Base-by-base conservation (phyloP, 805 yeast genomes). In the Sporopachydermia quercuum region DNA sequence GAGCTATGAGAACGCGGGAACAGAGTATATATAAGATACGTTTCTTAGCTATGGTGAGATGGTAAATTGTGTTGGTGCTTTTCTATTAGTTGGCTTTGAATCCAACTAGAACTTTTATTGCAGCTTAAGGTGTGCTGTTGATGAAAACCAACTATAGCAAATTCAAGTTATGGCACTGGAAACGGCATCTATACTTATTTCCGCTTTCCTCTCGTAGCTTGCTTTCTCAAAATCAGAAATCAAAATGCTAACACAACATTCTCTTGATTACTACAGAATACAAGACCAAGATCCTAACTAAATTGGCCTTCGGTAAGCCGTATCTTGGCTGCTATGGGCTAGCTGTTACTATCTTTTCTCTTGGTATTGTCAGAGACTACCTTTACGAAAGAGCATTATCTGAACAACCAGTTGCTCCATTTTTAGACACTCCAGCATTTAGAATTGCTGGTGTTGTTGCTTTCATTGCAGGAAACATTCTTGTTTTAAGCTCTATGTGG, bases 401-500 rank as follows among this genome's bases (percentile, higher is more conserved):
- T 34, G 68, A 66, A 13, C 97, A 91, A 62, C 79, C 84, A 33
- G 67, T 76, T 3, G 76, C 76, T 23, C 64, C 64, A 6, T 65
- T 76, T 27, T 63, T 80, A 37, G 44, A 54, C 5, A 39, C 47
- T 14, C 55, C 55, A 36, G 40, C 51, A 4, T 51, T 75, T 42
- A 62, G 66, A 44, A 60, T 60, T n/a, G 49, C 70, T 4, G 94
- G 91, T 2, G 61, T 66, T 16, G 57, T 57, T 1, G 50, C 64
- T 2, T 80, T 86, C 48, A 73, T 58, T 1, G 55, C 66, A 39
- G 98, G 98, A 16, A 86, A 87, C 48, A 59, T 83, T 5, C 71
- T 91, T 40, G 97, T 87, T 2, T 47, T 81, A 19, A 61, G 77
- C 19, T 84, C 96, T 16, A 89, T 91, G 97, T 89, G 75, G 63